Conservation (phyloP, 768 basidiomycete species). For the Dioszegia hungarica region DNA sequence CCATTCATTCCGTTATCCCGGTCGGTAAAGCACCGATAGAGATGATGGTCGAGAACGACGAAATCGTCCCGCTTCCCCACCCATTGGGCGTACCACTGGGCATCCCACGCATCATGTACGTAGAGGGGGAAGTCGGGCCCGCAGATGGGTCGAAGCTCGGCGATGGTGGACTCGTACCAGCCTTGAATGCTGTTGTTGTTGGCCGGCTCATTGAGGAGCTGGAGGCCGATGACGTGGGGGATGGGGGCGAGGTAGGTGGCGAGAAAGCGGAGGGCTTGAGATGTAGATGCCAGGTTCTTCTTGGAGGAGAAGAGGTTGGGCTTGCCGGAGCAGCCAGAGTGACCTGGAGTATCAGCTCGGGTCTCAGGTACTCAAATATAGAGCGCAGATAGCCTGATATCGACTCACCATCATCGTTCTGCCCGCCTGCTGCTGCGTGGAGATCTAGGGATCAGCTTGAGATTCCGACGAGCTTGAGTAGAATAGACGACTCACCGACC, state of each 20-base stretch:
- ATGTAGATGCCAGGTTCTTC: constrained; percentile 42
- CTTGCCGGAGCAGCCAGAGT: constrained; percentile 53
- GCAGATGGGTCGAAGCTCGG: constrained; percentile 54
- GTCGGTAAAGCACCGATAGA: constrained; percentile 72
- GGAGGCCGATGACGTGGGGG: constrained; percentile 57
- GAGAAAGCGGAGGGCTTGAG: constrained; percentile 46
- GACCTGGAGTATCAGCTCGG: constrained; percentile 32
- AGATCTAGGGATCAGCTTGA: constrained; percentile 57
- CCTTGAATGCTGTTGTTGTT: constrained; percentile 55
- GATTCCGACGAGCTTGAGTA: not conserved
- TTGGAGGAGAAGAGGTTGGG: constrained; percentile 37
- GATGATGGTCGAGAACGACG: constrained; percentile 70
- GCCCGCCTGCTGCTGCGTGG: constrained; percentile 71
- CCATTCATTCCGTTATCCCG: constrained; percentile 59
- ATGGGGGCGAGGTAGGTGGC: constrained; percentile 49
- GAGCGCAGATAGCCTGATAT: not conserved
- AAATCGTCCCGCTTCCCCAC: constrained; percentile 60
- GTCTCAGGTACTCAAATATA: too few relatives aligned
- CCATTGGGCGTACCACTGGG: constrained; percentile 61
- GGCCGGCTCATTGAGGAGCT: constrained; percentile 59
- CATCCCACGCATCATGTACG: constrained; percentile 71
- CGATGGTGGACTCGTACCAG: constrained; percentile 64
- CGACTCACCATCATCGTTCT: constrained; percentile 42
- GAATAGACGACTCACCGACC: constrained; percentile 52
- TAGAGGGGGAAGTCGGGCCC: constrained; percentile 63